A percentile compares a stretch with the other conserved stretches of the same genome.
These are phyloP conservation scores for Gastroboletus turbinatus DNA, from an alignment of 1,284 basidiomycete species.

Conservation along the genomic window DNA sequence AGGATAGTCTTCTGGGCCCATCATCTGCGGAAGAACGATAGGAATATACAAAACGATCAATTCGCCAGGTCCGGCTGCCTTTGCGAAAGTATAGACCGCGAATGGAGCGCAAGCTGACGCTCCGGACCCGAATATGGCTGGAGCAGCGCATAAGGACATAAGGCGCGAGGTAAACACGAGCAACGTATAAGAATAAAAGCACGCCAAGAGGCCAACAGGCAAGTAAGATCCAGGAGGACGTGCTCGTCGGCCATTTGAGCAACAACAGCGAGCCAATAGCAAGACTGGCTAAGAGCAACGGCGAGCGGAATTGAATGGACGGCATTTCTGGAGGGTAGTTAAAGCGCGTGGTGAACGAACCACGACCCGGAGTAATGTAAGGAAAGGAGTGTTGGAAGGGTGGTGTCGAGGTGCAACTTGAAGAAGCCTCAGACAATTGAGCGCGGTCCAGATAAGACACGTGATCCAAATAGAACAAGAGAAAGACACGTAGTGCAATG, in stretches of 20 bases:
- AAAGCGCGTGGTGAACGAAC: constrained; percentile 1
- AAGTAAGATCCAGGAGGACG: constrained; percentile 31
- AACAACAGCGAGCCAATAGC: constrained; percentile 12
- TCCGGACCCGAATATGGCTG: constrained; percentile 61
- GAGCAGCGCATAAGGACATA: constrained; percentile 58
- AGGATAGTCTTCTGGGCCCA: constrained; percentile 49
- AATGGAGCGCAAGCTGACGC: constrained; percentile 72
- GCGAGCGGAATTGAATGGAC: not conserved
- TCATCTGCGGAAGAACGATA: constrained; percentile 48
- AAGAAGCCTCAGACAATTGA: too few relatives aligned
- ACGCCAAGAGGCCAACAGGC: constrained; percentile 35
- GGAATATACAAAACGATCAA: constrained; percentile 66
- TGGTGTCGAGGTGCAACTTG: not conserved
- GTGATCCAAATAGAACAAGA: constrained; percentile 14
- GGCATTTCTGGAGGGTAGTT: constrained; percentile 8
- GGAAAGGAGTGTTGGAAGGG: not conserved
- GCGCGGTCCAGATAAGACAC: constrained; percentile 1
- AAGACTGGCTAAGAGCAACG: constrained; percentile 18
- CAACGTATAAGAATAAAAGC: constrained; percentile 54
- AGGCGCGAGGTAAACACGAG: constrained; percentile 65
- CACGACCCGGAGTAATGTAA: not conserved
- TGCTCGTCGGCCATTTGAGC: constrained; percentile 26
- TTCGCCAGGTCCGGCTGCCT: constrained; percentile 51
- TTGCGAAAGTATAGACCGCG: constrained; percentile 67
- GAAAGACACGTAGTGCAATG: constrained; percentile 15